Conservation (phyloP, 164 flowering plant genomes). For the Vitis labrusca region DNA sequence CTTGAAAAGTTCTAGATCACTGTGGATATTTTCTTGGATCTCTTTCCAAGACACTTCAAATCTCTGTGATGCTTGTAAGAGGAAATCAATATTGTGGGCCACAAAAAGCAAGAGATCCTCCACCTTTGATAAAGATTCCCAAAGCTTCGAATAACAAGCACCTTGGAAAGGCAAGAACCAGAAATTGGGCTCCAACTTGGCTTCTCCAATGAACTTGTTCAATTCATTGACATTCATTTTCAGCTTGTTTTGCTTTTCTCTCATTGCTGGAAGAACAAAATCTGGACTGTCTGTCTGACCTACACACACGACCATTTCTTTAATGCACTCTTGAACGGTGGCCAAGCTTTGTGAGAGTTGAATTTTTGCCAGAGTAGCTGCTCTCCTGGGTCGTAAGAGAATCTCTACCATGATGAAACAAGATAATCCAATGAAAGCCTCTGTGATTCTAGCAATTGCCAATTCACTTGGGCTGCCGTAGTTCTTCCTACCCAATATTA, state of each 20-base stretch:
- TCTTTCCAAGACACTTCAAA: constrained; percentile 16
- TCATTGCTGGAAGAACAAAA: constrained; percentile 5
- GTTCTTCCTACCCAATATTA: constrained; percentile 45
- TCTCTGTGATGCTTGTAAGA: constrained; percentile 7
- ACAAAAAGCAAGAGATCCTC: constrained; percentile 26
- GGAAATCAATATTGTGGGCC: constrained; percentile 10
- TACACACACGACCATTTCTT: constrained; percentile 3
- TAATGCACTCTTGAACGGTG: constrained; percentile 27
- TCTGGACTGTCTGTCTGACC: neutral
- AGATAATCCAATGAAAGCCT: constrained; percentile 48
- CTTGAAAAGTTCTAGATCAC: constrained; percentile 27
- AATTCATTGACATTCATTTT: constrained; percentile 24
- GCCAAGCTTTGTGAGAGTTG: constrained; percentile 25
- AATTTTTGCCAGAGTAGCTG: constrained; percentile 41
- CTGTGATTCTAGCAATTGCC: constrained; percentile 44
- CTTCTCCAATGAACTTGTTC: constrained; percentile 27
- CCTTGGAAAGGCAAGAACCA: constrained; percentile 44
- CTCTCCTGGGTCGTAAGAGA: constrained; percentile 36
- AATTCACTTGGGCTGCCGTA: constrained; percentile 45
- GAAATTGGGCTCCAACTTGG: constrained; percentile 47
- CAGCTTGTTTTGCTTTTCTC: constrained; percentile 25
- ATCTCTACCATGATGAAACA: constrained; percentile 43
- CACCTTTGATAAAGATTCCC: constrained; percentile 28
- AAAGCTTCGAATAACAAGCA: constrained; percentile 26
- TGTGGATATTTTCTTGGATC: constrained; percentile 15